Evolutionary conservation across 23 red algal species (phyloP).

Genomic region (Gracilaria gracilis): DNA sequence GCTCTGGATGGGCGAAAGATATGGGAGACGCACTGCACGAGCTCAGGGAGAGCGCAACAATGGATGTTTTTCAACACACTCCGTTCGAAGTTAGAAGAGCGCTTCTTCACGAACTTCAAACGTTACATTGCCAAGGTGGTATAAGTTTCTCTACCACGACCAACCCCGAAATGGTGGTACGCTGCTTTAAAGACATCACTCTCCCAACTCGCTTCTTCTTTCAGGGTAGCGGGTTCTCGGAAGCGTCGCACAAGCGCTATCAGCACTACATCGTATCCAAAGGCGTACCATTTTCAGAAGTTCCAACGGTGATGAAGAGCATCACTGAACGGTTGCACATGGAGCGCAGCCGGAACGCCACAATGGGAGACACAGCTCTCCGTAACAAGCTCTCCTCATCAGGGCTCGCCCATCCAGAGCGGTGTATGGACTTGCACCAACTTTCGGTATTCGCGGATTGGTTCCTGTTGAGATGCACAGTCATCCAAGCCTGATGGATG

Average conservation of each 20-base stretch:
- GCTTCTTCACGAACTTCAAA: not conserved
- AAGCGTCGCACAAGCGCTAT: too few species aligned
- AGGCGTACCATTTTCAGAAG: not conserved
- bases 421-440: too few species aligned
- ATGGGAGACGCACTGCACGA: not conserved
- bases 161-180: not conserved
- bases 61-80: not conserved
- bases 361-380: not conserved
- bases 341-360: not conserved
- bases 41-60: not conserved
- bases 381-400: not conserved
- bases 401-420: too few species aligned
- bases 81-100: not conserved
- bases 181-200: not conserved
- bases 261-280: too few species aligned
- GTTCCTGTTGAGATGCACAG: too few species aligned
- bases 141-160: conserved; percentile 15
- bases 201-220: conserved; percentile 6
- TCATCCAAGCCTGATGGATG: too few species aligned
- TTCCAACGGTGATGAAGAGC: not conserved
- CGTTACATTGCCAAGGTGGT: not conserved
- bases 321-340: not conserved
- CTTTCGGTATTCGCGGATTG: too few species aligned
- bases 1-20: not conserved
- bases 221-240: not conserved